These are phyloP conservation scores for Microbotryum violaceum DNA, from an alignment of 1,284 basidiomycete species.

Conservation along the genomic window DNA sequence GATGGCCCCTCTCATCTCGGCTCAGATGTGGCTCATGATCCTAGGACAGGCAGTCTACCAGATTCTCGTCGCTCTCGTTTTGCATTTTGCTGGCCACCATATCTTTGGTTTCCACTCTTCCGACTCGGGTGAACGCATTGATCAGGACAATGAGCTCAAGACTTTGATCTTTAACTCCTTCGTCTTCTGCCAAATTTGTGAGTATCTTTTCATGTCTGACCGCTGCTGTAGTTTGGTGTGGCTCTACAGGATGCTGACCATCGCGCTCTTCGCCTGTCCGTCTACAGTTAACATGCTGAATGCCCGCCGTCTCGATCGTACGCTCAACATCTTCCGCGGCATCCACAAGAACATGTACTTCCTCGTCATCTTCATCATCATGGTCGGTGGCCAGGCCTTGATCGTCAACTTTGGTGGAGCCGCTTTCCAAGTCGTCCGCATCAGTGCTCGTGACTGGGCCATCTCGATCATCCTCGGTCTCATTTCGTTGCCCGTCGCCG, in stretches of 20 bases:
- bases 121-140: constrained; percentile 44
- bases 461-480: constrained; percentile 81
- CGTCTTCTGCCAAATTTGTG: constrained; percentile 87
- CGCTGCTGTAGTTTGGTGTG: neutral
- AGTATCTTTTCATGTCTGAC: constrained; percentile 24
- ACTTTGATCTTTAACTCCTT: constrained; percentile 94
- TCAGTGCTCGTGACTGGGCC: constrained; percentile 81
- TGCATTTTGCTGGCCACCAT: constrained; percentile 72
- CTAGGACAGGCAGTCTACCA: constrained; percentile 83
- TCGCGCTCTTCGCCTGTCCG: neutral
- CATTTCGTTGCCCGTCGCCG: constrained; percentile 80
- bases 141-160: constrained; percentile 54
- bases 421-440: constrained; percentile 79
- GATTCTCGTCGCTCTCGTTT: constrained; percentile 70
- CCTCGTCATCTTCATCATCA: constrained; percentile 73
- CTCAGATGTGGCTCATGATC: constrained; percentile 67
- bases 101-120: constrained; percentile 53
- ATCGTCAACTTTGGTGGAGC: constrained; percentile 87
- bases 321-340: constrained; percentile 83
- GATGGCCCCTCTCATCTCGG: constrained; percentile 76
- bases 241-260: neutral
- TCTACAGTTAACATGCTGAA: constrained; percentile 70
- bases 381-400: constrained; percentile 75
- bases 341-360: constrained; percentile 77
- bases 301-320: constrained; percentile 73